phyloP scores from a whole-genome alignment of 2,329 filamentous ascomycete species.

The Fusarium tjaetaba region DNA sequence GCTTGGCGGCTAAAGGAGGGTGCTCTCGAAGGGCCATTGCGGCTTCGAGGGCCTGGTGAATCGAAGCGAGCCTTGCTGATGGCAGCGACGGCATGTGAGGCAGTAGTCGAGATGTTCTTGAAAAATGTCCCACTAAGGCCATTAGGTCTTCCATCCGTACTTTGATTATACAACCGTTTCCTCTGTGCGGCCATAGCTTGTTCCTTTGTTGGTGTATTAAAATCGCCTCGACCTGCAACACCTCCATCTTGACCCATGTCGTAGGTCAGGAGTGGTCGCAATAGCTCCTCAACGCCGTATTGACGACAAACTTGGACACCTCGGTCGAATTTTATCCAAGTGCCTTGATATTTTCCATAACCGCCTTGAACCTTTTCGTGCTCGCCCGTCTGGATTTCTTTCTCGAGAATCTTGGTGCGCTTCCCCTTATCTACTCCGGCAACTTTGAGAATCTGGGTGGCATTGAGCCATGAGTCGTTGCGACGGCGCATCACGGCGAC shows the following conservation, averaged over 20 bases:
- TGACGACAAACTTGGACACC: constrained; percentile 91
- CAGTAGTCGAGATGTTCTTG: constrained; percentile 93
- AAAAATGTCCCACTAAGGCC: constrained; percentile 89
- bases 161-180: constrained; percentile 85
- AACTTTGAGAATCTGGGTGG: constrained; percentile 97
- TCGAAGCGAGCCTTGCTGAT: constrained; percentile 97
- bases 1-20: constrained; percentile 77
- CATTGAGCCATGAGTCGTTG: constrained; percentile 96
- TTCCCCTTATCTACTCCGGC: constrained; percentile 98
- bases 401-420: constrained; percentile 96
- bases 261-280: constrained; percentile 80
- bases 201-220: constrained; percentile 97
- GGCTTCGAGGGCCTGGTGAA: constrained; percentile 77
- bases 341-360: constrained; percentile 98
- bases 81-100: constrained; percentile 91
- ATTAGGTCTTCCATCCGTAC: constrained; percentile 72
- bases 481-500: constrained; percentile 96
- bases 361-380: constrained; percentile 99
- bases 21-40: constrained; percentile 72
- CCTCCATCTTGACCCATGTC: constrained; percentile 82
- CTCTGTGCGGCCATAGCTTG: constrained; percentile 96
- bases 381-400: constrained; percentile 94
- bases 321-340: constrained; percentile 95
- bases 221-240: constrained; percentile 74
- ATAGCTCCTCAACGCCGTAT: constrained; percentile 79